These are phyloP conservation scores for Alternaria brassicae DNA, from an alignment of 2,329 filamentous ascomycete species.

Conservation along the genomic window DNA sequence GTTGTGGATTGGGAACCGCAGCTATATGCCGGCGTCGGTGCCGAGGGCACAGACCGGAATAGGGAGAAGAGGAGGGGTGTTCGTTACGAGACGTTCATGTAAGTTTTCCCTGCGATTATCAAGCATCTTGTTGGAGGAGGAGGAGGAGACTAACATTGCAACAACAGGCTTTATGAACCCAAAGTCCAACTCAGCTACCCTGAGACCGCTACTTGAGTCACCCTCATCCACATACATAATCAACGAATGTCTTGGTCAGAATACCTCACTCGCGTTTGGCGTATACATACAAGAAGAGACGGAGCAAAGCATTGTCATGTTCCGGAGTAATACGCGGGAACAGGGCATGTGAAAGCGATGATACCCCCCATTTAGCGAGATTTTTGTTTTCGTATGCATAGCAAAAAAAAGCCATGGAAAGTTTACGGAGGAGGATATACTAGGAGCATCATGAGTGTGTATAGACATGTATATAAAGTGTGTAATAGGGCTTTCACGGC, in stretches of 20 bases:
- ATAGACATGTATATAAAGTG: neutral
- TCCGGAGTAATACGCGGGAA: neutral
- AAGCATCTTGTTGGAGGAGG: neutral
- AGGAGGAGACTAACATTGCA: neutral
- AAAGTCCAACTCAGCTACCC: conserved; percentile 20
- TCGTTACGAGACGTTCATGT: conserved; percentile 44
- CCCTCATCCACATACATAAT: neutral
- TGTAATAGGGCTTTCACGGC: neutral
- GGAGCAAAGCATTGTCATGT: neutral
- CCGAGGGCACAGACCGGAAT: conserved; percentile 23
- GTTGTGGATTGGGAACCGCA: conserved; percentile 38
- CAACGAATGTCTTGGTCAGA: neutral
- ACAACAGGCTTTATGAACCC: conserved; percentile 21
- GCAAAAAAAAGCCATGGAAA: neutral
- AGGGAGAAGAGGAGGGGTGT: conserved; percentile 38
- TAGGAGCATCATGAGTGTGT: neutral
- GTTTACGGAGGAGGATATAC: neutral
- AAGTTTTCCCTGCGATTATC: conserved; percentile 15
- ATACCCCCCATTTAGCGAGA: neutral
- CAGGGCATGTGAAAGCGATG: neutral
- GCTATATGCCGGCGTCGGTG: conserved; percentile 33
- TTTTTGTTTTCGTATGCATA: neutral
- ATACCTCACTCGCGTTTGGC: neutral
- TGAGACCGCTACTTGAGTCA: conserved; percentile 5
- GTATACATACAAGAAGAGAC: neutral